Percentiles rank a stretch among this genome's conserved stretches.
Conservation (phyloP, 768 basidiomycete genomes). For the Arthromyces matolae region DNA sequence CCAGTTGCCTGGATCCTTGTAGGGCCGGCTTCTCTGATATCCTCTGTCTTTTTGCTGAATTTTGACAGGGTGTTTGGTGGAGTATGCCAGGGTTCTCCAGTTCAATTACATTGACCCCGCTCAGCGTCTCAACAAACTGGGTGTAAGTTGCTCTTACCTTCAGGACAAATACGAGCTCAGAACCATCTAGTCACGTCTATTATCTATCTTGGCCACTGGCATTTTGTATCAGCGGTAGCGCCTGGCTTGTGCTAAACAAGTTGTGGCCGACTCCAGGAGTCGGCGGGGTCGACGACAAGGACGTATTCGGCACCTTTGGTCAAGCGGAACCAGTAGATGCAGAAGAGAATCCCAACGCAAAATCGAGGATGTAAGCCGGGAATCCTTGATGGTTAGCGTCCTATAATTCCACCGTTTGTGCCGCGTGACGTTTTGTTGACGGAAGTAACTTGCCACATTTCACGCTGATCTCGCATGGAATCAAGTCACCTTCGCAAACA, state of each 20-base stretch:
- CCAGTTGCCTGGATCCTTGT: constrained; percentile 8
- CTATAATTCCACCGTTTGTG: no score
- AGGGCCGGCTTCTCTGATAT: not conserved
- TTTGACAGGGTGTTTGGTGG: constrained; percentile 25
- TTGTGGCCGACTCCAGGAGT: constrained; percentile 24
- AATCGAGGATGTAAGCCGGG: no score
- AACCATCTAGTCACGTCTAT: constrained; percentile 18
- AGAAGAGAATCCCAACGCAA: no score
- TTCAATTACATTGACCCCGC: constrained; percentile 14
- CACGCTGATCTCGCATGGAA: no score
- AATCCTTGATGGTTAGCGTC: no score
- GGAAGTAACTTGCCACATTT: no score
- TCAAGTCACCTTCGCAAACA: no score
- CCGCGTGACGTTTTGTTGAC: no score
- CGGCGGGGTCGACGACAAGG: constrained; percentile 20
- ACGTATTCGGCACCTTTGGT: no score
- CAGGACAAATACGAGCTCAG: not conserved
- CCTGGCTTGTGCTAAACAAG: constrained; percentile 21
- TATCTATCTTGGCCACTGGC: constrained; percentile 26
- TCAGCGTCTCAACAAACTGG: constrained; percentile 20
- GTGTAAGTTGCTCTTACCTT: constrained; percentile 14
- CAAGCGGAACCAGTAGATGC: no score
- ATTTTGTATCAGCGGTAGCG: constrained; percentile 19
- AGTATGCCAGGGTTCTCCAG: constrained; percentile 26
- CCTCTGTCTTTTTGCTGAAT: not conserved